A percentile compares a stretch with the other conserved stretches of the same genome.
phyloP scores from a whole-genome alignment of 2,329 filamentous ascomycete genomes.

The Tolypocladium album region DNA sequence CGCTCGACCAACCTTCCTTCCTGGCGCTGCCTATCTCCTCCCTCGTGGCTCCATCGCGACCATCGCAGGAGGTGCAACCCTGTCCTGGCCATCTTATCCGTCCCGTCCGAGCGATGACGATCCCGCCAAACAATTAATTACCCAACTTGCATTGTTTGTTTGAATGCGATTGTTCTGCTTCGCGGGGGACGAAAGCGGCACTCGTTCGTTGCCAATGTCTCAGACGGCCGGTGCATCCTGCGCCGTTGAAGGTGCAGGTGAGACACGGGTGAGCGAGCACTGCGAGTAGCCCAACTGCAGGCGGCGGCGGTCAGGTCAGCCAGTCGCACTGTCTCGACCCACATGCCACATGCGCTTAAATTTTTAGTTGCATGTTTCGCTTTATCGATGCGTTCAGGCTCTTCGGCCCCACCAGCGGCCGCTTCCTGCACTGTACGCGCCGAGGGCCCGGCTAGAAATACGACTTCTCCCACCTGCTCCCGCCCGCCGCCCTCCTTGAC shows the following conservation, averaged over 20 bases:
- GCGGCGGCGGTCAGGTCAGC: neutral
- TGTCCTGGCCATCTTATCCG: neutral
- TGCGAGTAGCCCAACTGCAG: neutral
- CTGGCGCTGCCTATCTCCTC: no score
- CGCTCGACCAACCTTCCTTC: neutral
- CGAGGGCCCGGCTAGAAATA: constrained; percentile 9
- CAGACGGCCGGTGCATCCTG: neutral
- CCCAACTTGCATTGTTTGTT: neutral
- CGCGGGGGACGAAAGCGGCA: neutral
- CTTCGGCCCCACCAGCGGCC: neutral
- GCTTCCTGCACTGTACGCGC: neutral
- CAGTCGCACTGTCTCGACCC: constrained; percentile 2
- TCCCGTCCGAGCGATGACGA: neutral
- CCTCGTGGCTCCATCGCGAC: neutral
- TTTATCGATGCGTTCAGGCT: constrained; percentile 2
- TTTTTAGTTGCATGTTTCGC: constrained; percentile 1
- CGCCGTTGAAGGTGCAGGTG: neutral
- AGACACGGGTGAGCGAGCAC: neutral
- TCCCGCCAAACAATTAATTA: neutral
- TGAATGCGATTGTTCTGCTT: neutral
- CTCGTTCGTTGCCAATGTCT: neutral
- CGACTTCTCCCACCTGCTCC: neutral
- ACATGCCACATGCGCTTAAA: constrained; percentile 4
- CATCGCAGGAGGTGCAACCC: neutral
- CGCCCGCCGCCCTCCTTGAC: neutral